A percentile compares a stretch with the other conserved stretches of the same genome.
These are phyloP conservation scores for Symbiotaphrina buchneri DNA, from an alignment of 495 filamentous ascomycete genomes.

Conservation along the genomic window DNA sequence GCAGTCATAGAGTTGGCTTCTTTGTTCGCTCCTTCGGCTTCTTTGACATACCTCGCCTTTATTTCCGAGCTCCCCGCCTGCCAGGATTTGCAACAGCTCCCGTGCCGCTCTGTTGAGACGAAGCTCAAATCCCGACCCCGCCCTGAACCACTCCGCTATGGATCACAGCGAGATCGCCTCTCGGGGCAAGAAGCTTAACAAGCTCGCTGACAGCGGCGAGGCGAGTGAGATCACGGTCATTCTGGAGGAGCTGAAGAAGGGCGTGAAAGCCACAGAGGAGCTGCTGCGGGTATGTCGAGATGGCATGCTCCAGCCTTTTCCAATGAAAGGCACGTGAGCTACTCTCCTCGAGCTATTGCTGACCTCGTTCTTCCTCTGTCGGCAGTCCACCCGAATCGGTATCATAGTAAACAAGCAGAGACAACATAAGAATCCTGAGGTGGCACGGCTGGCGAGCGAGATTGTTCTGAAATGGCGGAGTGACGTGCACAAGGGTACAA, in stretches of 20 bases:
- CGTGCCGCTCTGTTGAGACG: no score
- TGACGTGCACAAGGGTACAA: conserved; percentile 38
- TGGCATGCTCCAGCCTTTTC: conserved; percentile 1
- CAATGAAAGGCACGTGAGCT: background rate
- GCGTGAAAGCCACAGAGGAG: conserved; percentile 67
- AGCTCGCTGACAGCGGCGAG: conserved; percentile 48
- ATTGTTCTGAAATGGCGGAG: conserved; percentile 78
- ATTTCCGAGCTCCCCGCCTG: no score
- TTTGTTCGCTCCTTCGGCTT: no score
- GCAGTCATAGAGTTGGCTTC: no score
- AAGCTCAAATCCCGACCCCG: no score
- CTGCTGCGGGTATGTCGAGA: conserved; percentile 35
- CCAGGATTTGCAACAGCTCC: no score
- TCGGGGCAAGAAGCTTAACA: conserved; percentile 49
- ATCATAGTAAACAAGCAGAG: conserved; percentile 71
- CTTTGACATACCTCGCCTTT: no score
- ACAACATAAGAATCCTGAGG: conserved; percentile 48
- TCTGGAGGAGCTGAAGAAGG: conserved; percentile 54
- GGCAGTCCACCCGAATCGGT: conserved; percentile 68
- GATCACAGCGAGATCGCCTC: conserved; percentile 59
- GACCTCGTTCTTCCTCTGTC: conserved; percentile 5
- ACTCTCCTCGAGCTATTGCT: background rate
- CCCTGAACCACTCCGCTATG: no score
- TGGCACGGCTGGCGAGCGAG: conserved; percentile 48
- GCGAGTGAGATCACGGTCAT: conserved; percentile 38